Evolutionary conservation across 371 early-diverging fungal genomes (phyloP), one percentile per base, ranked within the genome.

Genomic region (Catenaria anguillulae): DNA sequence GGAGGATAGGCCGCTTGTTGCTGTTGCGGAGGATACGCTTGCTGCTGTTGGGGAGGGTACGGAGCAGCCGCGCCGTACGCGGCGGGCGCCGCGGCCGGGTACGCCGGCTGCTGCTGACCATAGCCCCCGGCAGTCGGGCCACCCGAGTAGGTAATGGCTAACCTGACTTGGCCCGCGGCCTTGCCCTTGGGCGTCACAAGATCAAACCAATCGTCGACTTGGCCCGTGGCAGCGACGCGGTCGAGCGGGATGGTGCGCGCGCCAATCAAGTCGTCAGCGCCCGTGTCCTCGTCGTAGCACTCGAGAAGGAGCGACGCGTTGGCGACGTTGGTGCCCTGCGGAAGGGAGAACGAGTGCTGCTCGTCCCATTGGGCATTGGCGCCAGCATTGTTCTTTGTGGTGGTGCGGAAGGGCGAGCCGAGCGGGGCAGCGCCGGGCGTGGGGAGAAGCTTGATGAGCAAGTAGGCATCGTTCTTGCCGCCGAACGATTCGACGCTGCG

Each of bases 201-300:
- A 1, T 17, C 23, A 36, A 56, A 56, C 56, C 56, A 56, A 23
- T 37, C 23, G 37, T 56, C 56, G 10, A 37, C 8, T 37, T 23
- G 56, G 19, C 56, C 56, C 24, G 34, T 56, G 24, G 56, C 56
- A 10, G 31, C n/a, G 26, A 26, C 56, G 34, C 37, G 35, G 23
- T 17, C 17, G 26, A 56, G 56, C 23, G 23, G 23, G 56, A 56
- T 36, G 8, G 26, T n/a, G 37, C 26, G 12, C 10, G 23, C 35
- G 37, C 56, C 56, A 24, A 56, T 56, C 10, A 56, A 56, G 10
- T 56, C 56, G 56, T 56, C 56, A 10, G 19, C 8, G 23, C 23
- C 46, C 3, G n/a, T 0, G 24, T 46, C 46, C n/a, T 46, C 46
- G 46, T 46, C 46, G 23, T 23, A 46, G 46, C 21, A 21, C 23